phyloP scores from a whole-genome alignment of 768 basidiomycete genomes.

The Sporobolomyces roseus region DNA sequence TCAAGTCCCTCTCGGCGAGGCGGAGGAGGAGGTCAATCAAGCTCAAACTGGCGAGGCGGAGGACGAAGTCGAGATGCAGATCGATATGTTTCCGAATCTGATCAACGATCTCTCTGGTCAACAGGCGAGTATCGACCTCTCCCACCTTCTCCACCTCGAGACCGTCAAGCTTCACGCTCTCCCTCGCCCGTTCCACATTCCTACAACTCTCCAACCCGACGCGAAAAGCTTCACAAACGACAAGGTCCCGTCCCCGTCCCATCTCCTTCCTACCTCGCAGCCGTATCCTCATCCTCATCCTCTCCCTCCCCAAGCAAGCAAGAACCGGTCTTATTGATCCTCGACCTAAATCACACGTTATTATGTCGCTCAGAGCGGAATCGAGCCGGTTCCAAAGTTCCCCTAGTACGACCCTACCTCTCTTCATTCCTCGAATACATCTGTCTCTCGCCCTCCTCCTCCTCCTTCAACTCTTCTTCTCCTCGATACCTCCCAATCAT shows the following conservation, averaged over 20 bases:
- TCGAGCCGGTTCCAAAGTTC: slow-evolving; percentile 8
- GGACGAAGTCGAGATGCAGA: no score
- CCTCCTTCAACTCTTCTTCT: neutral
- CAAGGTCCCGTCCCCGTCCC: neutral
- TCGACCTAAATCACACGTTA: slow-evolving; percentile 43
- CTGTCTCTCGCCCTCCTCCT: neutral
- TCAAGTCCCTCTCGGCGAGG: no score
- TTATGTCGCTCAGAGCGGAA: slow-evolving; percentile 28
- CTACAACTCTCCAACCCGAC: neutral
- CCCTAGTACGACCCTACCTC: slow-evolving; percentile 39
- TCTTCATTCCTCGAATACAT: slow-evolving; percentile 41
- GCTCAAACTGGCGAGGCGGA: no score
- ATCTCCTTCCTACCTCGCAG: neutral
- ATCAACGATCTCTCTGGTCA: neutral
- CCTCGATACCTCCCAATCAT: slow-evolving; percentile 20
- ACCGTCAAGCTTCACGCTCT: neutral
- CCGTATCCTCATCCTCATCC: neutral
- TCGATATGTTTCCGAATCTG: no score
- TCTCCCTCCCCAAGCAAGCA: neutral
- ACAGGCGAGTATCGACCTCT: neutral
- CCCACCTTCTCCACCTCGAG: neutral
- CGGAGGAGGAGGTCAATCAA: no score
- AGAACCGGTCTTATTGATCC: slow-evolving; percentile 31
- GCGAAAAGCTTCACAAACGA: neutral
- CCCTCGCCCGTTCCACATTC: neutral